These are phyloP conservation scores for Echinochloa phyllopogon DNA, from an alignment of 176 grass and related monocot species.

Conservation along the genomic window DNA sequence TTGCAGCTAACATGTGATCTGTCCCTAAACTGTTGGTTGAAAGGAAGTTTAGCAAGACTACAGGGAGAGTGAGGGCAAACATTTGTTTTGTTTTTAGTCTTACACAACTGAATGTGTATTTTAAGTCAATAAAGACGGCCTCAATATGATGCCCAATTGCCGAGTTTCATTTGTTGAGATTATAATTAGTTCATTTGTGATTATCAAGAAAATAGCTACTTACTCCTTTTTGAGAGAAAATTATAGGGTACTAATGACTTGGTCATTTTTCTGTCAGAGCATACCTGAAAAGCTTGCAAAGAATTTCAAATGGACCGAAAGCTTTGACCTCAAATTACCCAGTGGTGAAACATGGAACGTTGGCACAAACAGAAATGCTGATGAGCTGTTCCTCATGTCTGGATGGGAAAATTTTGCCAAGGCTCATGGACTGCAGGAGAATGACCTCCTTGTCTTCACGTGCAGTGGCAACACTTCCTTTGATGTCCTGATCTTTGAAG, in stretches of 20 bases:
- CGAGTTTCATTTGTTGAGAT: not conserved
- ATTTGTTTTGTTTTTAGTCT: not conserved
- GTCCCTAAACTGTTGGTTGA: no score
- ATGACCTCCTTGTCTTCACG: constrained; percentile 59
- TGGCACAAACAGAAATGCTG: not conserved
- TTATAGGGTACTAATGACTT: not conserved
- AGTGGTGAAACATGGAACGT: constrained; percentile 48
- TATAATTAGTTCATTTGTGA: not conserved
- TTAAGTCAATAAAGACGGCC: not conserved
- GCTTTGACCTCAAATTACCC: constrained; percentile 38
- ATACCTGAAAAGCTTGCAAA: constrained; percentile 47
- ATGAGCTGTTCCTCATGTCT: constrained; percentile 24
- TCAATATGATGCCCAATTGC: not conserved
- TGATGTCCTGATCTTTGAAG: constrained; percentile 53
- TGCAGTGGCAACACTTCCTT: constrained; percentile 44
- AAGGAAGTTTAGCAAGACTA: not conserved
- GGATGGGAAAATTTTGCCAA: constrained; percentile 62
- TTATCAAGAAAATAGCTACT: not conserved
- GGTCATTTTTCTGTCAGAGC: not conserved
- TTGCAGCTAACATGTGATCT: no score
- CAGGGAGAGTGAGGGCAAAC: not conserved
- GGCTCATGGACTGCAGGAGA: constrained; percentile 46
- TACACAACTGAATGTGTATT: not conserved
- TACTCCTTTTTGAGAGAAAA: not conserved
- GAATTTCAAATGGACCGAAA: constrained; percentile 25